phyloP scores from a whole-genome alignment of 495 filamentous ascomycete genomes.

The Tuber magnatum region DNA sequence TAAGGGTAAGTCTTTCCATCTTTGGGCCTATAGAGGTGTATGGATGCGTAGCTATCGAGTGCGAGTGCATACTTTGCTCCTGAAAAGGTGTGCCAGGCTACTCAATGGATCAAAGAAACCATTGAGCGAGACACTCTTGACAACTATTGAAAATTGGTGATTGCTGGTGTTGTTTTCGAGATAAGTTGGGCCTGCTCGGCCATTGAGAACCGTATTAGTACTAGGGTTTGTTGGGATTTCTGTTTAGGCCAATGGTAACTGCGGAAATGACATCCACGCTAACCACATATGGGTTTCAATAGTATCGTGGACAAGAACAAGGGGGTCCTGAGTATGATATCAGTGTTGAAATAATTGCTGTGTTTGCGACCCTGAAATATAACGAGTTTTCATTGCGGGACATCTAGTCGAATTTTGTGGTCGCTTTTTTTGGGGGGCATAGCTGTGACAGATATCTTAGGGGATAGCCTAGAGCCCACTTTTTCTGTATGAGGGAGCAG shows the following conservation, averaged over 20 bases:
- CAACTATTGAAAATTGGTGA: not conserved
- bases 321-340: not conserved
- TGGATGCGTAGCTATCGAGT: not conserved
- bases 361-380: not conserved
- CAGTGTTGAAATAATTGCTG: not conserved
- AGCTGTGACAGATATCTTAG: not conserved
- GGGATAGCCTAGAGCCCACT: not conserved
- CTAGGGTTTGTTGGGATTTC: not conserved
- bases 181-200: not conserved
- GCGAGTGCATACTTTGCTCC: not conserved
- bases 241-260: not conserved
- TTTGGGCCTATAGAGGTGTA: not conserved
- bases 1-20: not conserved
- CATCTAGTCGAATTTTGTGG: not conserved
- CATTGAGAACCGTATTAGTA: constrained; percentile 1
- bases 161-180: not conserved
- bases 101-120: not conserved
- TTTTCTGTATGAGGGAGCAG: not conserved
- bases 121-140: not conserved
- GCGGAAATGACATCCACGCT: not conserved
- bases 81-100: not conserved
- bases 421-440: not conserved
- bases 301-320: not conserved
- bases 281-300: not conserved
- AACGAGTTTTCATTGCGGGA: not conserved